These are phyloP conservation scores for Thalassiosira mediterranea DNA, from an alignment of 352 stramenopile species.

Conservation along the genomic window DNA sequence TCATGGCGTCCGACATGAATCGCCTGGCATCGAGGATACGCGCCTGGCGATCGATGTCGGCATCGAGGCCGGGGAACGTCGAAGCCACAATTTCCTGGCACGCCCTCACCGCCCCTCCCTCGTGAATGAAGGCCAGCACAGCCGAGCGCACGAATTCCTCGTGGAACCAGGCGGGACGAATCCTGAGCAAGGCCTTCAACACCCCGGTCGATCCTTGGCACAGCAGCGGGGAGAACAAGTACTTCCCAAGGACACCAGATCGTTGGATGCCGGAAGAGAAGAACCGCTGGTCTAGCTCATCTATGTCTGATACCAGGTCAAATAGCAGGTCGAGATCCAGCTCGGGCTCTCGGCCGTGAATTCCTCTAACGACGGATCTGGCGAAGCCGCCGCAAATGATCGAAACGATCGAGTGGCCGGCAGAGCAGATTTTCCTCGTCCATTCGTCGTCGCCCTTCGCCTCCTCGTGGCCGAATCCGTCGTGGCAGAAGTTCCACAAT, in stretches of 20 bases:
- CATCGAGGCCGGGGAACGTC: constrained; percentile 52
- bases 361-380: constrained; percentile 5
- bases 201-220: constrained; percentile 44
- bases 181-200: constrained; percentile 44
- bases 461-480: neutral
- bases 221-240: constrained; percentile 55
- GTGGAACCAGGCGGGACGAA: constrained; percentile 43
- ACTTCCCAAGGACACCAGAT: constrained; percentile 33
- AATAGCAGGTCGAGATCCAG: constrained; percentile 39
- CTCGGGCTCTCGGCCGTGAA: neutral
- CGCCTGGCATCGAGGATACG: constrained; percentile 63
- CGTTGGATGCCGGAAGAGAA: constrained; percentile 39
- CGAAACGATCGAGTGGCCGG: constrained; percentile 16
- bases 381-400: constrained; percentile 43
- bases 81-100: constrained; percentile 58
- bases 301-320: constrained; percentile 70
- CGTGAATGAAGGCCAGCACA: constrained; percentile 53
- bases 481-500: constrained; percentile 29
- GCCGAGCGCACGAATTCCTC: constrained; percentile 19
- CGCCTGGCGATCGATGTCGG: constrained; percentile 47
- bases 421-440: constrained; percentile 20
- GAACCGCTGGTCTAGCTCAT: constrained; percentile 53
- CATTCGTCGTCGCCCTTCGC: constrained; percentile 10
- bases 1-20: constrained; percentile 57
- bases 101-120: constrained; percentile 18